Evolutionary conservation across 1,139 yeast genomes (phyloP).

Genomic region (Blastobotrys ciferrii): DNA sequence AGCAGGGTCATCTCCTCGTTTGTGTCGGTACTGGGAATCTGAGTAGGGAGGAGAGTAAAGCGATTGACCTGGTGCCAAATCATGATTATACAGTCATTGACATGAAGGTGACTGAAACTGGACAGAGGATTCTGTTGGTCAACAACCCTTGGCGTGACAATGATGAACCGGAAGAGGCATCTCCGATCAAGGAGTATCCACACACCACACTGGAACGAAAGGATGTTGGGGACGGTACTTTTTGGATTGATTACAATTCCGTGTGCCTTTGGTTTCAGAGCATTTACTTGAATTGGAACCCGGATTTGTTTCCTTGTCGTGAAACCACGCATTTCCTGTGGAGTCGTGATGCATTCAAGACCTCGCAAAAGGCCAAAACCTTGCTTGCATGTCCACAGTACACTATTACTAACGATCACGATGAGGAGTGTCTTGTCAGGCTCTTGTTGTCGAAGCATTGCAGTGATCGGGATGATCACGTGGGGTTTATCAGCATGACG

Average conservation of each 20-base stretch:
- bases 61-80: conserved; percentile 48
- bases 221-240: conserved; percentile 19
- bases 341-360: conserved; percentile 20
- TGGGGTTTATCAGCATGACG: conserved; percentile 25
- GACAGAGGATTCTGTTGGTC: conserved; percentile 35
- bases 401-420: conserved; percentile 41
- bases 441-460: conserved; percentile 46
- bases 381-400: conserved; percentile 40
- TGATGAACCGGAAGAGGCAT: conserved; percentile 13
- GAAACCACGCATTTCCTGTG: conserved; percentile 39
- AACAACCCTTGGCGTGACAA: conserved; percentile 55
- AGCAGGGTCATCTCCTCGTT: conserved; percentile 43
- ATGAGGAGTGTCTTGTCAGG: conserved; percentile 43
- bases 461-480: conserved; percentile 14
- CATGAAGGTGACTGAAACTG: conserved; percentile 31
- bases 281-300: conserved; percentile 70
- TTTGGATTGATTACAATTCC: conserved; percentile 38
- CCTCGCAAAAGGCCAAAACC: conserved; percentile 9
- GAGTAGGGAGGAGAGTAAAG: conserved; percentile 40
- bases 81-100: conserved; percentile 69
- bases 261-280: conserved; percentile 51
- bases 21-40: conserved; percentile 70
- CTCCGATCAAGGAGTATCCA: conserved; percentile 6
- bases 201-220: conserved; percentile 7
- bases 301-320: conserved; percentile 38